These are phyloP conservation scores for Skeletonema potamos DNA, from an alignment of 108 stramenopile species.

Conservation along the genomic window DNA sequence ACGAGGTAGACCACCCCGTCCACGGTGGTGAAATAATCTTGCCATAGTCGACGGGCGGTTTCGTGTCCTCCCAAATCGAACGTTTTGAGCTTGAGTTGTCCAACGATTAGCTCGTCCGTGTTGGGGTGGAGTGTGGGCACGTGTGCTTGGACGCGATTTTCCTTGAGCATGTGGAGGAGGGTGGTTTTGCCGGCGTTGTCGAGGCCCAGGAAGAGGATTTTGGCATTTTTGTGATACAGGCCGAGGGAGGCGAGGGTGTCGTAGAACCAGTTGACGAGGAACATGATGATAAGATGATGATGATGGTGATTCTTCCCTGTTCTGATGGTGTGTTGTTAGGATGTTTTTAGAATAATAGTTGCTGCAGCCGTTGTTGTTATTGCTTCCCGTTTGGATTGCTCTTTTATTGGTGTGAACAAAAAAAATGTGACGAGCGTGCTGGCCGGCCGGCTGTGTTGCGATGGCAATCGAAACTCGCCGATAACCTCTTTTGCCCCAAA, in stretches of 20 bases:
- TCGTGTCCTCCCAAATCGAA: slow-evolving; percentile 97
- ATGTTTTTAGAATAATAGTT: background rate
- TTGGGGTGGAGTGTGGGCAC: slow-evolving; percentile 94
- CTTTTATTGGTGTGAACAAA: too few relatives aligned
- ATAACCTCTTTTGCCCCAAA: too few relatives aligned
- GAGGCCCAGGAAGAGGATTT: slow-evolving; percentile 97
- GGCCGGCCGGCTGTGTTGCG: too few relatives aligned
- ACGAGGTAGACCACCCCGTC: slow-evolving; percentile 98
- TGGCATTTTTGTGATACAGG: slow-evolving; percentile 99
- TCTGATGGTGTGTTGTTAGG: background rate
- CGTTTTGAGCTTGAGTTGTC: slow-evolving; percentile 93
- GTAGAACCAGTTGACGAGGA: slow-evolving; percentile 89
- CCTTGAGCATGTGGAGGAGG: slow-evolving; percentile 96
- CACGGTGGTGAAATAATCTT: slow-evolving; percentile 96
- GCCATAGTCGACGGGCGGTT: slow-evolving; percentile 89
- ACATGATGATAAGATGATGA: slow-evolving; percentile 38
- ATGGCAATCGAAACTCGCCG: too few relatives aligned
- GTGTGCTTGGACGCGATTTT: slow-evolving; percentile 94
- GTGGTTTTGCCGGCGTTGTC: slow-evolving; percentile 98
- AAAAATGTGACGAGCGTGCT: too few relatives aligned
- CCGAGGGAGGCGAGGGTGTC: slow-evolving; percentile 87
- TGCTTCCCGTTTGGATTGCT: too few relatives aligned
- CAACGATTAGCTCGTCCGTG: slow-evolving; percentile 92
- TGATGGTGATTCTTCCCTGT: too few relatives aligned
- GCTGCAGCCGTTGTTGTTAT: too few relatives aligned